Evolutionary conservation across 345 rosid genomes (phyloP), one percentile per base, ranked within the genome.

Genomic region (Sonneratia alba): DNA sequence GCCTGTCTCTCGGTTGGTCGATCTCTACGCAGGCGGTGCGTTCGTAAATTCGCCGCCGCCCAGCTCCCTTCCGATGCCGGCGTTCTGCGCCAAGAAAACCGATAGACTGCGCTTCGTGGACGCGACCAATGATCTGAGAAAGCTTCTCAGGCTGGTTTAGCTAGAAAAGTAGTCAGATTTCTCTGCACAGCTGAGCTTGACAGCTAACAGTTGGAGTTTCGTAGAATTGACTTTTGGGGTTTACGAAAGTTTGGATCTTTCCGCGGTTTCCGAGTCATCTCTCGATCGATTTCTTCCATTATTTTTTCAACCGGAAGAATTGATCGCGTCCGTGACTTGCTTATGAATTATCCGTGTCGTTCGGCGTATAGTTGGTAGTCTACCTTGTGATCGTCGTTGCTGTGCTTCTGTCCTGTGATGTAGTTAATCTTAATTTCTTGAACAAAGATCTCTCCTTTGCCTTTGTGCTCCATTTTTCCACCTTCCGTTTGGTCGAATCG

Each of bases 31-130:
- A 0, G 98, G 98, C 5, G 81, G 89, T 6, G 95, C 89, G 9
- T 90, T 88, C 53, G 32, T 87, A 64, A 74, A 89, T 0, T 94
- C 97, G 7, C 97, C 99, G n/a, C 90, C 97, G 3, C 99, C 99
- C 1, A 88, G 97, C 73, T 93, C 93, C 24, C 88, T 94, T 2
- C 99, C 97, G 43, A 67, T 94, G 16, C 98, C 97, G 7, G 91
- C 81, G 0, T 91, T 91, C 14, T 85, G 89, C 74, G 51, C 74
- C 3, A 93, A 84, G 78, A 88, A 78, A 64, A 57, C 11, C 1
- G 85, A 21, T 22, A 68, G 34, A 49, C 76, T 19, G 27, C 38
- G 57, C 32, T 72, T 40, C 36, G 75, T 69, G 57, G 86, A 79
- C 19, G 91, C 95, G 21, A 84, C 97, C 0, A 86, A 68, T 56